Evolutionary conservation across 2,329 filamentous ascomycete genomes (phyloP).

Genomic region (Exophiala mesophila): DNA sequence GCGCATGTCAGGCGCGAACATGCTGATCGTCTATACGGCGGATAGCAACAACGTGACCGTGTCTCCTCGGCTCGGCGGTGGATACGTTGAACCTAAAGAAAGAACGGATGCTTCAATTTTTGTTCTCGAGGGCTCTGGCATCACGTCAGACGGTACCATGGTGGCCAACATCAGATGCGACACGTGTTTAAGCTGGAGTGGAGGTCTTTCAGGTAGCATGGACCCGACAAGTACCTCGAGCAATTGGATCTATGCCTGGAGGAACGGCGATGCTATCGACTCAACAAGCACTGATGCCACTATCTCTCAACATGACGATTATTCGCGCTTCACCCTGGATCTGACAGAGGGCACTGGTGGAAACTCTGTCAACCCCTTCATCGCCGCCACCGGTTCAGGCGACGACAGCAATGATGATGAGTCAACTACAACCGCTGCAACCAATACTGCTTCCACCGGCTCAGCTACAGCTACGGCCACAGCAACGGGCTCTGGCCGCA

Average conservation of each 20-base stretch:
- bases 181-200: constrained; percentile 50
- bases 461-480: constrained; percentile 5
- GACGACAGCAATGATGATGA: constrained; percentile 3
- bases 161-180: constrained; percentile 54
- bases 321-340: constrained; percentile 43
- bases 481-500: neutral
- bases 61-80: constrained; percentile 47
- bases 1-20: constrained; percentile 52
- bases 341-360: constrained; percentile 49
- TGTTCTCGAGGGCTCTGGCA: constrained; percentile 51
- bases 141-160: constrained; percentile 47
- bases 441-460: constrained; percentile 1
- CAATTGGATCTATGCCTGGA: constrained; percentile 50
- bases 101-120: constrained; percentile 42
- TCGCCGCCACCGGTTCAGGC: constrained; percentile 17
- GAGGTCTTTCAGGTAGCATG: constrained; percentile 50
- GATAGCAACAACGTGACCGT: constrained; percentile 53
- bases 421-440: constrained; percentile 2
- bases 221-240: constrained; percentile 42
- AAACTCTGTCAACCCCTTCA: constrained; percentile 34
- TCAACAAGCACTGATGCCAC: constrained; percentile 40
- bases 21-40: constrained; percentile 56
- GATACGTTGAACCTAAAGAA: constrained; percentile 40
- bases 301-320: constrained; percentile 43
- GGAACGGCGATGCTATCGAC: constrained; percentile 44